A percentile compares a stretch with the other conserved stretches of the same genome.
Evolutionary conservation across 306 rosid species (phyloP).

Genomic region (Echinosophora koreensis): DNA sequence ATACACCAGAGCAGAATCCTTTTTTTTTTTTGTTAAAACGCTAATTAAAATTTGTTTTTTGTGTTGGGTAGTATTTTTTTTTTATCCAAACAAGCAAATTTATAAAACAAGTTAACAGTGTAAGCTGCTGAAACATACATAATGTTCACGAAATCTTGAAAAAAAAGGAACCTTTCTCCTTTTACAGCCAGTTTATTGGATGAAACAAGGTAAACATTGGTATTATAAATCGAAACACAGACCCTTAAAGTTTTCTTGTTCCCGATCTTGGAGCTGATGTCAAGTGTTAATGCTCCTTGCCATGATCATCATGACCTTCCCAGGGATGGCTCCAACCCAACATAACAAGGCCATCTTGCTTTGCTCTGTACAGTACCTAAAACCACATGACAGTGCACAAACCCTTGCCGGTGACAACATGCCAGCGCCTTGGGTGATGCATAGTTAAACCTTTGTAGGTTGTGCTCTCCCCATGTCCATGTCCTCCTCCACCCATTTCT

Average conservation of each 20-base stretch:
- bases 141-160: slow-evolving; percentile 8
- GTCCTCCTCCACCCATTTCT: slow-evolving; percentile 48
- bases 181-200: slow-evolving; percentile 18
- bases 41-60: no score
- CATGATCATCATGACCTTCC: slow-evolving; percentile 89
- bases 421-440: slow-evolving; percentile 84
- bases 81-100: slow-evolving; percentile 38
- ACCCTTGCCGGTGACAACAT: slow-evolving; percentile 88
- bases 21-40: no score
- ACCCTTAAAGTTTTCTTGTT: neutral
- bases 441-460: slow-evolving; percentile 58
- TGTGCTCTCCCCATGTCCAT: slow-evolving; percentile 51
- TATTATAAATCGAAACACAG: neutral
- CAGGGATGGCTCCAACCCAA: slow-evolving; percentile 99
- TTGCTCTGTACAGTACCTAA: slow-evolving; percentile 93
- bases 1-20: no score
- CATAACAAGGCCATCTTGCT: slow-evolving; percentile 95
- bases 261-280: slow-evolving; percentile 32
- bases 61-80: no score
- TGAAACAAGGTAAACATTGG: slow-evolving; percentile 23
- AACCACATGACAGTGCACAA: slow-evolving; percentile 98
- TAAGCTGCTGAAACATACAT: slow-evolving; percentile 32
- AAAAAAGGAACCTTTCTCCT: neutral
- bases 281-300: slow-evolving; percentile 56
- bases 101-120: slow-evolving; percentile 30